Base-by-base conservation (phyloP, 352 stramenopile species). In the Phytopythium boreale region DNA sequence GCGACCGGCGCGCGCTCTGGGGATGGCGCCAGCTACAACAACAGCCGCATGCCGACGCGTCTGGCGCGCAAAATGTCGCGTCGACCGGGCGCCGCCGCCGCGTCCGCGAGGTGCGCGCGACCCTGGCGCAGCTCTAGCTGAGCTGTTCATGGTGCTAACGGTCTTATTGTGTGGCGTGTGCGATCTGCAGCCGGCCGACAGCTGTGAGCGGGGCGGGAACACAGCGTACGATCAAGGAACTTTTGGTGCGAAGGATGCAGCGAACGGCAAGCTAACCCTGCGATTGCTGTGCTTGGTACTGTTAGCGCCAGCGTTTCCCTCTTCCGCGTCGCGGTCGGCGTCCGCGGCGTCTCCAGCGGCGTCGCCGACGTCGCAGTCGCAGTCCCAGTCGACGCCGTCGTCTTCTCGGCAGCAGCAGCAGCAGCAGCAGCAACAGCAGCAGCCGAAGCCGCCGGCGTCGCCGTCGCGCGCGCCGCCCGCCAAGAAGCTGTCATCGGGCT, bases 401-500 rank as follows among this genome's bases (percentile, higher is more conserved):
- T 20, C 37, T 26, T 34, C 56, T 10, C 37, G 34, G 17, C 22
- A 46, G 29, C 9, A n/a, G 29, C 19, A 24, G 27, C 17, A 27
- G 27, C 8, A 58, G 51, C 17, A 41, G 15, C 51, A 41, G 27
- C 15, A 41, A 1, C 27, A 59, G n/a, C 20, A 47, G 20, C 10
- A 46, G 11, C 31, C 26, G 34, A 8, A 31, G n/a, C n/a, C n/a
- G 2, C 52, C 5, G 20, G 20, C n/a, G 37, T 6, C 31, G 56
- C 56, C 56, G 5, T 15, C 53, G 20, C 37, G 36, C 20, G 12
- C 56, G 15, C 24, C 56, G 14, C 56, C 56, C 2, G 39, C 39
- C 37, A 61, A 61, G 37, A 61, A 61, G 37, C 19, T 27, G 39
- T 61, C 56, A 39, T 61, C 56, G 17, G 34, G 34, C 29, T 61